Percentiles rank a stretch among this genome's conserved stretches.
Evolutionary conservation across 1,139 yeast genomes (phyloP).

Genomic region (Groenewaldozyma sp.): DNA sequence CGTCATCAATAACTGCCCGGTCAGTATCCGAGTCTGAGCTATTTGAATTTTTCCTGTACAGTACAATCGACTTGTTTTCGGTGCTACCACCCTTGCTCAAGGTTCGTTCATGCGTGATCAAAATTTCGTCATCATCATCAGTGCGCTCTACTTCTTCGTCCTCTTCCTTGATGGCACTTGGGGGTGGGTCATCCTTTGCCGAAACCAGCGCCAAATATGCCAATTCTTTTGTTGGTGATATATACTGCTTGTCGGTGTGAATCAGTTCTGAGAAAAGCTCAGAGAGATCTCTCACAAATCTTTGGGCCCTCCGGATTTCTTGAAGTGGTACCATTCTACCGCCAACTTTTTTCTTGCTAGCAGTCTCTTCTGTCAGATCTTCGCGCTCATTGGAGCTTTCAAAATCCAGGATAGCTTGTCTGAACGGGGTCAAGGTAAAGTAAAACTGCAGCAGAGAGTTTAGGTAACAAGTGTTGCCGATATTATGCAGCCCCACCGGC

Average conservation of each 20-base stretch:
- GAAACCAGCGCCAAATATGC: conserved; percentile 77
- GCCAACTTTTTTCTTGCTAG: conserved; percentile 50
- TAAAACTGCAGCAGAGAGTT: conserved; percentile 85
- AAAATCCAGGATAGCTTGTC: conserved; percentile 56
- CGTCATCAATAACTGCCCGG: background rate
- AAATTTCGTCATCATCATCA: conserved; percentile 10
- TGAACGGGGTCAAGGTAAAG: conserved; percentile 73
- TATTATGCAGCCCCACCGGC: conserved; percentile 89
- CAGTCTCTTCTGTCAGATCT: conserved; percentile 15
- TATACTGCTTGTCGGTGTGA: conserved; percentile 50
- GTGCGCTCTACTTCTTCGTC: conserved; percentile 12
- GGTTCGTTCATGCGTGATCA: conserved; percentile 1
- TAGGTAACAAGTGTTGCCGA: conserved; percentile 91
- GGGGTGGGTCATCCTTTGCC: conserved; percentile 14
- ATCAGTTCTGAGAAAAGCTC: conserved; percentile 64
- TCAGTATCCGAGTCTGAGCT: background rate
- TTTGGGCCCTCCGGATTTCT: conserved; percentile 74
- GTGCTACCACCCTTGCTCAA: background rate
- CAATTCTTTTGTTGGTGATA: conserved; percentile 73
- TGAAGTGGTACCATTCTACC: conserved; percentile 66
- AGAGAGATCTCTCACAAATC: conserved; percentile 65
- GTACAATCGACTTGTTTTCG: background rate
- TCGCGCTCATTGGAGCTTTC: conserved; percentile 29
- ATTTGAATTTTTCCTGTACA: background rate
- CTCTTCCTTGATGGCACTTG: conserved; percentile 12